Conservation (phyloP, 1,284 basidiomycete species). For the Cryptococcus wingfieldii region DNA sequence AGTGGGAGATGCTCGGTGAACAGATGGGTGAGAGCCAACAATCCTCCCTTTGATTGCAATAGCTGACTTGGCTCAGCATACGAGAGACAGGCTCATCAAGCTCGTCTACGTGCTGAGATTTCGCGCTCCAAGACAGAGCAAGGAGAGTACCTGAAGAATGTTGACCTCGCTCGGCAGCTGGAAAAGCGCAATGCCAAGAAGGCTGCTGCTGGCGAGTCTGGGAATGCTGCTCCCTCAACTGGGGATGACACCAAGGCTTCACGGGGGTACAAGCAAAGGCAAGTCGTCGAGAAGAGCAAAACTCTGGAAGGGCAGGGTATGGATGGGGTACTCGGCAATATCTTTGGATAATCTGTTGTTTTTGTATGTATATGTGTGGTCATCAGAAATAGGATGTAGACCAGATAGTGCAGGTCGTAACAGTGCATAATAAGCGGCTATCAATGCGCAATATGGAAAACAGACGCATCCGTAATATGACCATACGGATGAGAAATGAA, state of each 20-base stretch:
- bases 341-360: slow-evolving; percentile 33
- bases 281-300: slow-evolving; percentile 29
- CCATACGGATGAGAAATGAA: too few relatives aligned
- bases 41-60: not conserved
- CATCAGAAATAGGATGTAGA: too few relatives aligned
- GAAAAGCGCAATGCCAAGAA: slow-evolving; percentile 77
- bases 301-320: slow-evolving; percentile 38
- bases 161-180: slow-evolving; percentile 87
- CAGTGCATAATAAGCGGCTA: too few relatives aligned
- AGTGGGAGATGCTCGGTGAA: slow-evolving; percentile 98
- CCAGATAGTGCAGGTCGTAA: too few relatives aligned
- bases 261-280: slow-evolving; percentile 34
- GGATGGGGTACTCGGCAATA: slow-evolving; percentile 41
- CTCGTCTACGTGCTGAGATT: slow-evolving; percentile 83
- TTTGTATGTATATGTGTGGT: not conserved
- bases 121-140: slow-evolving; percentile 85
- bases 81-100: slow-evolving; percentile 82
- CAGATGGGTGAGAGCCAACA: slow-evolving; percentile 77
- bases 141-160: slow-evolving; percentile 87
- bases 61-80: slow-evolving; percentile 60
- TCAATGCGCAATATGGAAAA: too few relatives aligned
- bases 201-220: slow-evolving; percentile 26
- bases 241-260: slow-evolving; percentile 8
- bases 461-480: too few relatives aligned
- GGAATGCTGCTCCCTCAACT: slow-evolving; percentile 1